Evolutionary conservation across 495 filamentous ascomycete species (phyloP).

Genomic region (Lepraria neglecta): DNA sequence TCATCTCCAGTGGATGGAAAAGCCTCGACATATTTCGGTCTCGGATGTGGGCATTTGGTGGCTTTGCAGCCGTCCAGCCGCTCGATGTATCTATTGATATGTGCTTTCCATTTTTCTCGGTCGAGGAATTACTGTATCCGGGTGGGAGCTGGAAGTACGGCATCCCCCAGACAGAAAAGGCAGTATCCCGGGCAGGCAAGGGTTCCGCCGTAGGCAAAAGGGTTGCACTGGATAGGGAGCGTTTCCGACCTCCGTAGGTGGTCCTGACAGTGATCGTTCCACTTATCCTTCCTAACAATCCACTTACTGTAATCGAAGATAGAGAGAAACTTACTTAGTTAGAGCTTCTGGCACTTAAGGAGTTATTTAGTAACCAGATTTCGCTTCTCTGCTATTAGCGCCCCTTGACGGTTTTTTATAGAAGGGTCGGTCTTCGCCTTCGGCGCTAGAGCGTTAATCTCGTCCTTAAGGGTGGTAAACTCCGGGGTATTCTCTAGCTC

Average conservation of each 20-base stretch:
- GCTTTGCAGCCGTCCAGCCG: neutral
- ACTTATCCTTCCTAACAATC: constrained; percentile 21
- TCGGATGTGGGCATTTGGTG: too few relatives aligned
- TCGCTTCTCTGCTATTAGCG: constrained; percentile 24
- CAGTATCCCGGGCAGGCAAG: constrained; percentile 20
- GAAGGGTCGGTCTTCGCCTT: constrained; percentile 13
- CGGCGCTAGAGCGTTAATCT: constrained; percentile 23
- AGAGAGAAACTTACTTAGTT: constrained; percentile 17
- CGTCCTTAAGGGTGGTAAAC: constrained; percentile 23
- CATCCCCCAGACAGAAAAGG: constrained; percentile 13
- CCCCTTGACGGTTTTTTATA: constrained; percentile 21
- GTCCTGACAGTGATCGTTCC: constrained; percentile 22
- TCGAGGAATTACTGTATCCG: constrained; percentile 22
- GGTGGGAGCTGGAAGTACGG: constrained; percentile 1
- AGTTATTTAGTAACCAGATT: constrained; percentile 25
- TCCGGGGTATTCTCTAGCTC: constrained; percentile 24
- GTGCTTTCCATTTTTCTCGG: constrained; percentile 23
- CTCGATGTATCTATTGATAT: constrained; percentile 16
- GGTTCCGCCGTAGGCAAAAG: constrained; percentile 20
- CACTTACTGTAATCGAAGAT: constrained; percentile 27
- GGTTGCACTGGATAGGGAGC: constrained; percentile 23
- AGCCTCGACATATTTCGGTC: too few relatives aligned
- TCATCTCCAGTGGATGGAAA: too few relatives aligned
- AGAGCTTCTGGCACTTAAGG: constrained; percentile 21
- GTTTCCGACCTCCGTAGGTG: constrained; percentile 22